phyloP scores from a whole-genome alignment of 495 filamentous ascomycete genomes.

The Penicillium flavigenum region DNA sequence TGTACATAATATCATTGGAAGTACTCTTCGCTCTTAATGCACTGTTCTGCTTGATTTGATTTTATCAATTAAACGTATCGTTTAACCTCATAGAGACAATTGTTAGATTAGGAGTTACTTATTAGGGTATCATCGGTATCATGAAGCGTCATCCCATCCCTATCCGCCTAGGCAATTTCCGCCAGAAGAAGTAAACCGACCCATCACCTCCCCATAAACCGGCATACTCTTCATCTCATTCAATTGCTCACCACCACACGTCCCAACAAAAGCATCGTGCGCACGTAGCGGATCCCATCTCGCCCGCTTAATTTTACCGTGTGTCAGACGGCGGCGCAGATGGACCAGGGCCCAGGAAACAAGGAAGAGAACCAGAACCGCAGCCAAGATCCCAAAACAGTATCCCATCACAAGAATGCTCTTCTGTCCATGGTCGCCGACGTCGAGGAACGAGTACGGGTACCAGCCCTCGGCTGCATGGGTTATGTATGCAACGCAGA shows the following conservation, averaged over 20 bases:
- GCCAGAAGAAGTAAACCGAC: neutral
- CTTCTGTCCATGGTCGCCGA: constrained; percentile 44
- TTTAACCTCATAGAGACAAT: neutral
- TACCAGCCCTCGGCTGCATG: constrained; percentile 68
- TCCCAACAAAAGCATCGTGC: neutral
- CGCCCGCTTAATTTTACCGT: constrained; percentile 31
- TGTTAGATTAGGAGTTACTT: neutral
- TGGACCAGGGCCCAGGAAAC: constrained; percentile 54
- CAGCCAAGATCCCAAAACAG: constrained; percentile 60
- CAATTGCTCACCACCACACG: neutral
- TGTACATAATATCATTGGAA: constrained; percentile 17
- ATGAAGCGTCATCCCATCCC: neutral
- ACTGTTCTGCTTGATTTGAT: constrained; percentile 8
- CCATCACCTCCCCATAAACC: constrained; percentile 8
- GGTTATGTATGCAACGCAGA: constrained; percentile 72
- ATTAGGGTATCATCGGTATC: neutral
- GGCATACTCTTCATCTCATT: constrained; percentile 15
- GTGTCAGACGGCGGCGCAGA: constrained; percentile 47
- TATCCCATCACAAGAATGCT: constrained; percentile 46
- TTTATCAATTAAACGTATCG: neutral
- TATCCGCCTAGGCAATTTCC: neutral
- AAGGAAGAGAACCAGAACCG: constrained; percentile 62
- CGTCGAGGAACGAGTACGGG: constrained; percentile 72
- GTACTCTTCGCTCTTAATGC: constrained; percentile 30
- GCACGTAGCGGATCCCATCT: constrained; percentile 19